Base-by-base conservation (phyloP, 495 filamentous ascomycete species). In the Lophiostoma macrostomum region DNA sequence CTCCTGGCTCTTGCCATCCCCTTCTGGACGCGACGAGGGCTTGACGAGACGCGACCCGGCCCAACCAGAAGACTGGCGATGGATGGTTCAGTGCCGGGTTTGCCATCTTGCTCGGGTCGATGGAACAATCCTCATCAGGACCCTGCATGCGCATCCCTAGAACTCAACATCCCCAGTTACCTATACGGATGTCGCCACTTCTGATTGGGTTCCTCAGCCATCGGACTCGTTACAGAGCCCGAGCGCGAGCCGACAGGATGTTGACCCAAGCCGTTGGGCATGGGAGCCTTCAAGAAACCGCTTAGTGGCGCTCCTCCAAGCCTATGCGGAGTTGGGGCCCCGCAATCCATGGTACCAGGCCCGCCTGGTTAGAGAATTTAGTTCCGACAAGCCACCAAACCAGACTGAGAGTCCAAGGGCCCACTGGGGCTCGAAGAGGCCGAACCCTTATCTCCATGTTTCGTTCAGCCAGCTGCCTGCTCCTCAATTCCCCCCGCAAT, bases 241-340 rank as follows among this genome's bases (percentile, higher is more conserved):
- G 18, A 27, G 4, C n/a, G 23, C 14, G 5, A n/a, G 20, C 39
- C 24, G 39, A 25, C 7, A 14, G 25, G 24, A 4, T 2, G 20
- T n/a, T 25, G 24, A 28, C 4, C 18, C 39, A 28, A 27, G 5
- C 29, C 29, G 29, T 32, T 32, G 29, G 7, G n/a, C 7, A 32
- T 32, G 29, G 7, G n/a, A 7, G 7, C 10, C 25, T 5, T 19
- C 2, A 34, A 11, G 28, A 45, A 45, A 16, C 42, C 22, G 42
- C 42, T 32, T 29, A 45, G 24, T 18, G 27, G 42, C 42, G 42
- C 14, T 20, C n/a, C 23, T 18, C 27, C 29, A 24, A 44, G 44
- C 34, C 40, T 24, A 31, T 53, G 56, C 49, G 48, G 56, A 53
- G 56, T 48, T 55, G 57, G 57, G 51, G 50, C 57, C 57, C 57